Conservation (phyloP, 495 filamentous ascomycete species). For the Podospora sp. region DNA sequence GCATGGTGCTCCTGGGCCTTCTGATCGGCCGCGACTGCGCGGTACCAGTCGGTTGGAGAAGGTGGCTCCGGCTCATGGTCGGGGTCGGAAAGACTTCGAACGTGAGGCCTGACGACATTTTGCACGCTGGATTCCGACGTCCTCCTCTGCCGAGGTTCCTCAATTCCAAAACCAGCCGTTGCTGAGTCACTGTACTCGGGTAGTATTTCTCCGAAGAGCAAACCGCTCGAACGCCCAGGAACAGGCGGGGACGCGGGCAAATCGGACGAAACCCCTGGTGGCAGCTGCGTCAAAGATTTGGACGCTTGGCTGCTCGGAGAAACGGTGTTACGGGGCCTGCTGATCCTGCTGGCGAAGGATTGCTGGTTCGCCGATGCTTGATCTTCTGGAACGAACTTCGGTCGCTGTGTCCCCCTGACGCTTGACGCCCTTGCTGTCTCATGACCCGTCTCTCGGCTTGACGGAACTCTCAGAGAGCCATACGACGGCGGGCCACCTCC, state of each 20-base stretch:
- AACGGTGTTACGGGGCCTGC: constrained; percentile 46
- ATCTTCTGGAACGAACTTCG: constrained; percentile 45
- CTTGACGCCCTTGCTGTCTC: constrained; percentile 31
- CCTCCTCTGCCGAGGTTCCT: constrained; percentile 40
- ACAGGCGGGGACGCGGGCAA: constrained; percentile 31
- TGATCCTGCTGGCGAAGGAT: constrained; percentile 56
- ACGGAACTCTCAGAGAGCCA: constrained; percentile 37
- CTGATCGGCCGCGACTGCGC: constrained; percentile 37
- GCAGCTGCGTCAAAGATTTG: constrained; percentile 49
- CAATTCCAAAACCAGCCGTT: constrained; percentile 54
- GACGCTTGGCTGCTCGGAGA: constrained; percentile 44
- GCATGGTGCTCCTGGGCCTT: constrained; percentile 36
- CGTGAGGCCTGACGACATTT: constrained; percentile 37
- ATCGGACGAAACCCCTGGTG: constrained; percentile 34
- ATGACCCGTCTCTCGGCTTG: constrained; percentile 38
- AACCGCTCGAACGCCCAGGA: constrained; percentile 33
- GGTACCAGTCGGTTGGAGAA: constrained; percentile 59
- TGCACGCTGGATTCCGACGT: constrained; percentile 52
- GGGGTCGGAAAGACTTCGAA: constrained; percentile 49
- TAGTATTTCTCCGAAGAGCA: constrained; percentile 58
- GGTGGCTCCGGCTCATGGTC: constrained; percentile 49
- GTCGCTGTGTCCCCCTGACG: constrained; percentile 42
- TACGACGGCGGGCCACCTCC: constrained; percentile 40
- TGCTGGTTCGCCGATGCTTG: constrained; percentile 51
- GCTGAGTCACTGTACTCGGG: constrained; percentile 44